phyloP scores from a whole-genome alignment of 2,329 filamentous ascomycete species.

The Ceratocystis papillata region DNA sequence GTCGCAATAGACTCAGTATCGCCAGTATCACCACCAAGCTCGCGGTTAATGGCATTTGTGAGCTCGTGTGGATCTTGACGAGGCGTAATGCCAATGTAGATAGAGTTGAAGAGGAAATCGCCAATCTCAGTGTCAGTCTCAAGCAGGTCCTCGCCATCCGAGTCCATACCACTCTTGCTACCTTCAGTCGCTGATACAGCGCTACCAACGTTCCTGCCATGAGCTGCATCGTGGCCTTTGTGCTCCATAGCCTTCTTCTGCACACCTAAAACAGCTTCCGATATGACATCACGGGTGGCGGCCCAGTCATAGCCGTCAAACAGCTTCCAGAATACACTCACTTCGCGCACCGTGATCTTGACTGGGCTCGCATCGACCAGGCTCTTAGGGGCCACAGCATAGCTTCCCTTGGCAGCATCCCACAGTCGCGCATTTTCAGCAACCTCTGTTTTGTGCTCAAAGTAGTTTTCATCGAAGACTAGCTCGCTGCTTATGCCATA shows the following conservation, averaged over 20 bases:
- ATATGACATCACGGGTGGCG: slow-evolving; percentile 72
- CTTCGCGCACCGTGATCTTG: slow-evolving; percentile 66
- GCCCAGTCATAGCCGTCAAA: slow-evolving; percentile 98
- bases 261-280: slow-evolving; percentile 77
- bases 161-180: slow-evolving; percentile 32
- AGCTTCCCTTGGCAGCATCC: slow-evolving; percentile 67
- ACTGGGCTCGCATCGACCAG: slow-evolving; percentile 60
- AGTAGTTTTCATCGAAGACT: slow-evolving; percentile 67
- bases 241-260: slow-evolving; percentile 72
- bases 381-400: slow-evolving; percentile 52
- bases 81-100: slow-evolving; percentile 86
- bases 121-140: slow-evolving; percentile 81
- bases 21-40: slow-evolving; percentile 79
- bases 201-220: slow-evolving; percentile 46
- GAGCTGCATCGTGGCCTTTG: slow-evolving; percentile 27
- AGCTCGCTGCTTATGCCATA: slow-evolving; percentile 45
- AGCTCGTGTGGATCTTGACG: slow-evolving; percentile 78
- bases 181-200: slow-evolving; percentile 28
- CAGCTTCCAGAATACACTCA: slow-evolving; percentile 93
- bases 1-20: slow-evolving; percentile 70
- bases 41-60: slow-evolving; percentile 71
- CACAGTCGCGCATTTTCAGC: slow-evolving; percentile 64
- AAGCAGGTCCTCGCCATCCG: slow-evolving; percentile 41
- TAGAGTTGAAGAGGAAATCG: slow-evolving; percentile 96
- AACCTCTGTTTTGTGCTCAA: slow-evolving; percentile 50